These are phyloP conservation scores for Licmophora abbreviata DNA, from an alignment of 108 stramenopile genomes.

Conservation along the genomic window DNA sequence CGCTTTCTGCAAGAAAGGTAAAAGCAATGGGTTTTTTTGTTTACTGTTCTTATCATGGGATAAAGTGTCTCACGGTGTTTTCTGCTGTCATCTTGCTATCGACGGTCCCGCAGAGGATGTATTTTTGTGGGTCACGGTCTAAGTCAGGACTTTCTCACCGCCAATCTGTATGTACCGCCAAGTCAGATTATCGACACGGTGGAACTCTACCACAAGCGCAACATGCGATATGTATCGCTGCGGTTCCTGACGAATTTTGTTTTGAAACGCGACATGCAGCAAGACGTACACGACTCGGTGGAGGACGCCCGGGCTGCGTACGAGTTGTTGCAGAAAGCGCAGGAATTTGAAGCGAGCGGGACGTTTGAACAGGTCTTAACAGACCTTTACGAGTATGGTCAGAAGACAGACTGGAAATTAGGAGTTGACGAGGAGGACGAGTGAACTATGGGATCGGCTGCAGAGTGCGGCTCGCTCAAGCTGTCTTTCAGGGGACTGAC, in stretches of 20 bases:
- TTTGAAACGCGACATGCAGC: conserved; percentile 86
- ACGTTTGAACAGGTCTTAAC: conserved; percentile 49
- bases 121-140: conserved; percentile 89
- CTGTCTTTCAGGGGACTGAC: background rate
- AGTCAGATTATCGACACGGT: conserved; percentile 93
- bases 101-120: conserved; percentile 32
- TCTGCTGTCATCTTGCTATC: background rate
- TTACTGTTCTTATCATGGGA: background rate
- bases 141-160: conserved; percentile 74
- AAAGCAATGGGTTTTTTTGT: conserved; percentile 3
- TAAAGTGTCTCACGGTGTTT: background rate
- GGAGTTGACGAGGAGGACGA: conserved; percentile 15
- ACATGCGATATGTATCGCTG: conserved; percentile 83
- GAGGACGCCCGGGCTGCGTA: conserved; percentile 86
- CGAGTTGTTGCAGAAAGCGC: conserved; percentile 58
- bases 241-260: conserved; percentile 87
- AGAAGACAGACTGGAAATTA: conserved; percentile 66
- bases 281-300: conserved; percentile 90
- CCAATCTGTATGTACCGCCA: conserved; percentile 84
- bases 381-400: conserved; percentile 62
- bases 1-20: conserved; percentile 81
- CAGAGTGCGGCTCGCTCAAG: background rate
- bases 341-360: conserved; percentile 50
- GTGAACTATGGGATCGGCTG: background rate
- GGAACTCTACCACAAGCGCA: conserved; percentile 77